phyloP scores from a whole-genome alignment of 495 filamentous ascomycete species.

The Penicillium dipodomyicola region DNA sequence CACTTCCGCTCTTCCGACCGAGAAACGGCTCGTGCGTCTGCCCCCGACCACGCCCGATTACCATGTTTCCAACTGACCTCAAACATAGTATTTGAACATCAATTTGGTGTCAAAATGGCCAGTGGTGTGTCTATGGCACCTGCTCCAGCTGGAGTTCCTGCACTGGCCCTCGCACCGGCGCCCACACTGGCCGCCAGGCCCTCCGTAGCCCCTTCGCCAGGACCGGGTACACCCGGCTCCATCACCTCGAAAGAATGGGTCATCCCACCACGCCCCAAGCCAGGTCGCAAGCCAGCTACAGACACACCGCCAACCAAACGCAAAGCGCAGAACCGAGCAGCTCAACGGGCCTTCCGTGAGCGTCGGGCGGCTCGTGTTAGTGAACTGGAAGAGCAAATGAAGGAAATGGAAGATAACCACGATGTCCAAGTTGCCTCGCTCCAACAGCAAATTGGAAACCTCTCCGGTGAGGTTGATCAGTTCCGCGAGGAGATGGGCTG shows the following conservation, averaged over 20 bases:
- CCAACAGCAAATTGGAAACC: slow-evolving; percentile 44
- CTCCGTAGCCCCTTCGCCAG: slow-evolving; percentile 41
- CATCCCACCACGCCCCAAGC: slow-evolving; percentile 83
- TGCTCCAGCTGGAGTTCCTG: slow-evolving; percentile 30
- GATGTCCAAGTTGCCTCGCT: slow-evolving; percentile 44
- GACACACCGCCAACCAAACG: slow-evolving; percentile 89
- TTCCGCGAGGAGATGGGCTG: slow-evolving; percentile 45
- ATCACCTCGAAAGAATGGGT: slow-evolving; percentile 82
- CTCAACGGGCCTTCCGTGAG: slow-evolving; percentile 89
- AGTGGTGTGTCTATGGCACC: slow-evolving; percentile 36
- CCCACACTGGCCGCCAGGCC: slow-evolving; percentile 40
- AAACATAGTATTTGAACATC: slow-evolving; percentile 21
- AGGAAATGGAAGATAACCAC: slow-evolving; percentile 57
- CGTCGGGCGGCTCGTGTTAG: slow-evolving; percentile 77
- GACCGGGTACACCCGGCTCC: slow-evolving; percentile 44
- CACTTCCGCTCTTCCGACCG: slow-evolving; percentile 48
- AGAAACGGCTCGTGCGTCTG: slow-evolving; percentile 28
- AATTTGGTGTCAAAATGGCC: slow-evolving; percentile 31
- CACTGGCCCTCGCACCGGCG: slow-evolving; percentile 32
- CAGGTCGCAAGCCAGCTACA: slow-evolving; percentile 88
- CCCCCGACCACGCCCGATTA: slow-evolving; percentile 28
- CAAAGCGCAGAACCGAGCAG: slow-evolving; percentile 90
- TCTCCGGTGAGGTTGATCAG: slow-evolving; percentile 54
- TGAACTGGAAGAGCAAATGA: slow-evolving; percentile 81
- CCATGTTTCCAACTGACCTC: slow-evolving; percentile 22